Evolutionary conservation across 306 rosid species (phyloP), one percentile per base, ranked within the genome.

Genomic region (Vicia faba): DNA sequence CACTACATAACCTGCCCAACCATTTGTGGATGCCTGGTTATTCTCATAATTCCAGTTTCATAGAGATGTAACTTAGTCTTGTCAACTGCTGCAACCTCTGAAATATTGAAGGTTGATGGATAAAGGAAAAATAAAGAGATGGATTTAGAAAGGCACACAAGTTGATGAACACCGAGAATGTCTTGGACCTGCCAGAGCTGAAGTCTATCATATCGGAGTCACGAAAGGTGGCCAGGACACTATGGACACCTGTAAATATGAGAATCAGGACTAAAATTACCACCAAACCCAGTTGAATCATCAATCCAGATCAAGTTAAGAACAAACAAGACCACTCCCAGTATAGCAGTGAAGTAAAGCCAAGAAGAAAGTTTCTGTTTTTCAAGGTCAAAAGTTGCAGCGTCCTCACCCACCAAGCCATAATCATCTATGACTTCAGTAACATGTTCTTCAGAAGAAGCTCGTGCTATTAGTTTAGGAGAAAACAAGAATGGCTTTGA

Each of bases 71-170:
- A 70, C 77, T 92, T 87, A 57, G 98, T 96, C 84, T 92, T 92
- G 83, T 92, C 98, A 66, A 92, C 96, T 15, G 98, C 98, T 2
- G 98, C 98, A 20, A 92, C 96, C 78, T 92, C 98, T 64, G 89
- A 68, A 53, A 92, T 89, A 82, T 92, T 92, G 70, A 92, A 92
- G 38, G 98, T 92, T 4, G 98, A 89, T 23, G 98, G 98, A 66
- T 92, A 92, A 26, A 92, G 81, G 67, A 92, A 83, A 74, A 87
- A 38, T 86, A 92, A 92, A 13, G 96, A 89, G 73, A 89, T 33
- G 71, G 89, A 89, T 49, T 82, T 79, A 65, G 96, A 83, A 23
- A 92, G 65, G 96, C 98, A 92, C 88, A 89, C 75, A 5, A 88
- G 44, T 74, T 87, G 85, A 80, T 89, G 98, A 55, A 89, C 6